phyloP scores from a whole-genome alignment of 495 filamentous ascomycete species.

The Podospora australis region DNA sequence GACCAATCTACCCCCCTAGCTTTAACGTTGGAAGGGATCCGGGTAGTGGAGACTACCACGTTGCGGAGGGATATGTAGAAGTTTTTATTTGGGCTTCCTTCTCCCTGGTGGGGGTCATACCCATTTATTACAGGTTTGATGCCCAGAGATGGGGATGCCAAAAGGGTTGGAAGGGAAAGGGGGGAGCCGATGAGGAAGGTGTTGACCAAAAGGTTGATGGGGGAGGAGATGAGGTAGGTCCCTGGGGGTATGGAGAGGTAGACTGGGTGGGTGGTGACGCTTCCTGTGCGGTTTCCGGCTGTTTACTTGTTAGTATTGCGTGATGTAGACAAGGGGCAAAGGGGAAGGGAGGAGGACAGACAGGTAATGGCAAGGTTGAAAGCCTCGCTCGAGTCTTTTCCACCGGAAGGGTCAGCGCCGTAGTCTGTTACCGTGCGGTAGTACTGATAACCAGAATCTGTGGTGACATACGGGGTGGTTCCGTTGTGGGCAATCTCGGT shows the following conservation, averaged over 20 bases:
- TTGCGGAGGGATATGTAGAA: constrained; percentile 73
- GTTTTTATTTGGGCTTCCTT: constrained; percentile 57
- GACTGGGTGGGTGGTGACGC: constrained; percentile 50
- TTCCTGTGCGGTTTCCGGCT: constrained; percentile 33
- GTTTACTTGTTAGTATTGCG: neutral
- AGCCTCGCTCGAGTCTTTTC: constrained; percentile 58
- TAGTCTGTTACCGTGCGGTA: constrained; percentile 53
- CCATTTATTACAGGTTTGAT: constrained; percentile 17
- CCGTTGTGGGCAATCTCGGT: constrained; percentile 21
- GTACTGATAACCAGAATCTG: constrained; percentile 40
- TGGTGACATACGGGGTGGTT: constrained; percentile 31
- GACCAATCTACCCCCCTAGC: constrained; percentile 57
- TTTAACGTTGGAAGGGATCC: constrained; percentile 26
- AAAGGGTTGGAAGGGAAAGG: constrained; percentile 53
- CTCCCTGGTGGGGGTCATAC: constrained; percentile 44
- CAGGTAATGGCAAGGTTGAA: constrained; percentile 55
- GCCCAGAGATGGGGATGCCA: constrained; percentile 43
- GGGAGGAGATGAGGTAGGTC: constrained; percentile 45
- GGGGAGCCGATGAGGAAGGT: constrained; percentile 55
- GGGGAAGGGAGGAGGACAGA: constrained; percentile 30
- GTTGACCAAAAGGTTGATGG: constrained; percentile 40
- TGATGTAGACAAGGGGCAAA: constrained; percentile 18
- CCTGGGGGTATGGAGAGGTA: constrained; percentile 55
- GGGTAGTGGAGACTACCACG: constrained; percentile 62
- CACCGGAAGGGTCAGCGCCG: constrained; percentile 42